Evolutionary conservation across 768 basidiomycete genomes (phyloP), one percentile per base, ranked within the genome.

Genomic region (Suillus sp.): DNA sequence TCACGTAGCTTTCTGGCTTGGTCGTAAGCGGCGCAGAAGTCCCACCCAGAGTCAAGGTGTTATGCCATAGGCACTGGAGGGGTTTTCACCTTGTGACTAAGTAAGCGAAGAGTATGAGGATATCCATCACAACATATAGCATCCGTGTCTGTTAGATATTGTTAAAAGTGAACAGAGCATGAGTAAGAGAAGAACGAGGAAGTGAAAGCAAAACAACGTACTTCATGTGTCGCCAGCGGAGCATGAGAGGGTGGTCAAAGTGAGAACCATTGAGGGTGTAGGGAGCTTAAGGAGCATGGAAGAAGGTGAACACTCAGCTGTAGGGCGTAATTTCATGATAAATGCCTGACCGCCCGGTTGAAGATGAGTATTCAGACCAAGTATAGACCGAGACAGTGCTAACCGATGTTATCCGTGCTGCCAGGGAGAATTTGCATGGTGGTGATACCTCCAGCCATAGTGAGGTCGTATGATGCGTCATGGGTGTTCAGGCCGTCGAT

Each of bases 1-100:
- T 81, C 74, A 72, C 86, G 90, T 54, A 93, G 74, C 66, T 86
- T 84, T 37, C 84, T 82, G 1, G 93, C 95, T 69, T 88, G 82
- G 45, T 86, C 81, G 70, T 94, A 95, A 10, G 93, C 93, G 22
- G 84, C 79, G 54, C 94, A 86, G 72, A 92, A 84, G 10, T 87
- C 80, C 88, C 90, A 95, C 65, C 86, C 82, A 1, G 84, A 80
- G 69, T 96, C 94, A 87, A 95, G 90, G 18, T 93, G 77, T 83
- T 30, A 72, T 66, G 25, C 84, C 83, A 65, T 86, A 83, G 9
- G 62, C 66, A 10, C 74, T 73, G 9, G 71, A 72, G 7, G 74
- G 74, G 60, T 78, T 78, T 65, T 78, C 77, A 18, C 76, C 75
- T 68, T 53, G 25, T 14, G 5, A 20, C 20, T 4, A 18, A 53